Conservation (phyloP, 2,329 filamentous ascomycete genomes). For the Karstenula rhodostoma region DNA sequence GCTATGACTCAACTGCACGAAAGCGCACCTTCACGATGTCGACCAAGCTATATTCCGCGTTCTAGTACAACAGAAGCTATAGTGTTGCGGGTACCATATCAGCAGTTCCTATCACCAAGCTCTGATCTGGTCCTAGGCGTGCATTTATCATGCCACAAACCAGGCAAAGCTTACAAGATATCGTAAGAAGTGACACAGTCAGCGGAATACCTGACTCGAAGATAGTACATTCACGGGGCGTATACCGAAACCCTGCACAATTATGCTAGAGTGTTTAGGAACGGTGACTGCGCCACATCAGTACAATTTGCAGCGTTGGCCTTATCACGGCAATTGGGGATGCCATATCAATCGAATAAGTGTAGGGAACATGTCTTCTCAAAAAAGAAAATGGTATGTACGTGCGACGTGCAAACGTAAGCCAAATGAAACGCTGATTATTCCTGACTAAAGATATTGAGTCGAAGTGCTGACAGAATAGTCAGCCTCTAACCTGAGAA, state of each 20-base stretch:
- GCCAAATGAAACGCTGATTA: slow-evolving; percentile 38
- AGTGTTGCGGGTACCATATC: not conserved
- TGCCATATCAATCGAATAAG: slow-evolving; percentile 1
- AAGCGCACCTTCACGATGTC: not conserved
- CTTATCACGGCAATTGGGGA: not conserved
- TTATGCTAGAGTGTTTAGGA: not conserved
- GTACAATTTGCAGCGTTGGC: not conserved
- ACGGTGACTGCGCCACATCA: not conserved
- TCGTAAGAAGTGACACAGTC: not conserved
- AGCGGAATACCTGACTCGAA: not conserved
- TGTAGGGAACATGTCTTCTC: slow-evolving; percentile 8
- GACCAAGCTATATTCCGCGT: not conserved
- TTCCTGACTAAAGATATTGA: slow-evolving; percentile 21
- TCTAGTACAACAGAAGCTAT: not conserved
- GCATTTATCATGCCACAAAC: not conserved
- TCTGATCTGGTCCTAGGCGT: not conserved
- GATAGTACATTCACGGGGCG: not conserved
- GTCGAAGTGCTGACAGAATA: slow-evolving; percentile 43
- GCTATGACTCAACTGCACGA: not conserved
- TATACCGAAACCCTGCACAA: not conserved
- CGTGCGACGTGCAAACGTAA: slow-evolving; percentile 14
- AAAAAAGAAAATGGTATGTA: slow-evolving; percentile 14
- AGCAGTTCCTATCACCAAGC: not conserved
- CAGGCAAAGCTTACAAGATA: not conserved
- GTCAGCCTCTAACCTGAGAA: slow-evolving; percentile 31